phyloP scores from a whole-genome alignment of 768 basidiomycete genomes.

The Tremella mesenterica region DNA sequence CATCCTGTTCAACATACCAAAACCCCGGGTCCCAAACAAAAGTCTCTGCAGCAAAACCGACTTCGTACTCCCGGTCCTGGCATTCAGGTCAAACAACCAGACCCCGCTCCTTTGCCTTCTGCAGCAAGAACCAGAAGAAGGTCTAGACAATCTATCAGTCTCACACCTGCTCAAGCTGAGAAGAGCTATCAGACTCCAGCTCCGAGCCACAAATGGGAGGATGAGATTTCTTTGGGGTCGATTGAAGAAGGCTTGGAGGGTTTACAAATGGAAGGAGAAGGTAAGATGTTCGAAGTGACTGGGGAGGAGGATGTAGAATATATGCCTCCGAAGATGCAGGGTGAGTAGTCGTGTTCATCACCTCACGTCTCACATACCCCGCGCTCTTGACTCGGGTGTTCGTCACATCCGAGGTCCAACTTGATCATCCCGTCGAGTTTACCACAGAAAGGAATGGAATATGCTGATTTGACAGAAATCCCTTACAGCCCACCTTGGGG shows the following conservation, averaged over 20 bases:
- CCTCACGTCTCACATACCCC: background rate
- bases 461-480: slow-evolving; percentile 17
- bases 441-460: background rate
- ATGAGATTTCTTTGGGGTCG: slow-evolving; percentile 24
- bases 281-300: slow-evolving; percentile 12
- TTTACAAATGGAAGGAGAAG: slow-evolving; percentile 1
- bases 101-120: slow-evolving; percentile 28
- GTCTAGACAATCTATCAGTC: slow-evolving; percentile 20
- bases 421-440: too few relatives aligned
- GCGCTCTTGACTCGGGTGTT: background rate
- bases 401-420: too few relatives aligned
- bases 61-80: slow-evolving; percentile 22
- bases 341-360: slow-evolving; percentile 8
- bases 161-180: slow-evolving; percentile 13
- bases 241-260: slow-evolving; percentile 15
- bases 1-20: slow-evolving; percentile 4
- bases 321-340: slow-evolving; percentile 23
- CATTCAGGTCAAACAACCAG: background rate
- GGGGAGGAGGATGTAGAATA: slow-evolving; percentile 28
- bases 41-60: slow-evolving; percentile 2
- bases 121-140: slow-evolving; percentile 22
- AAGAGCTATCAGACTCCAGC: slow-evolving; percentile 23
- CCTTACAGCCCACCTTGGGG: slow-evolving; percentile 18
- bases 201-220: slow-evolving; percentile 25
- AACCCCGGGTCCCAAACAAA: slow-evolving; percentile 10